Percentiles rank a stretch among this genome's conserved stretches.
phyloP scores from a whole-genome alignment of 2,329 filamentous ascomycete genomes.

The Aureobasidium namibiae region DNA sequence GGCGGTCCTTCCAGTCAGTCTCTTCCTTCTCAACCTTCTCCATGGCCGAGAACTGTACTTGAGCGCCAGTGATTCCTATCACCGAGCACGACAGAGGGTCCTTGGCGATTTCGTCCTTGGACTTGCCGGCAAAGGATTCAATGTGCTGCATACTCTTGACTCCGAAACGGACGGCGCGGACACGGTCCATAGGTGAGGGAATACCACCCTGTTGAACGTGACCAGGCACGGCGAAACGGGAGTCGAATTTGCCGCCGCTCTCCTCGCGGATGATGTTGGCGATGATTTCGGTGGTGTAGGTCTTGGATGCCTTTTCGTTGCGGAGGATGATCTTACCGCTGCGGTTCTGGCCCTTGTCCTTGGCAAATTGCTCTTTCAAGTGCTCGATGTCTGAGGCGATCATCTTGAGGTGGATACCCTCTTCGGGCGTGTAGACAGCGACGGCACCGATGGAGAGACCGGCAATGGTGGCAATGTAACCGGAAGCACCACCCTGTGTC shows the following conservation, averaged over 20 bases:
- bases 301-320: constrained; percentile 86
- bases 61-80: constrained; percentile 86
- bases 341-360: constrained; percentile 79
- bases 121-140: constrained; percentile 63
- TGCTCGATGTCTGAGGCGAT: constrained; percentile 83
- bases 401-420: constrained; percentile 91
- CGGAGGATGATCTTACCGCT: constrained; percentile 93
- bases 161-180: constrained; percentile 80
- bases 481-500: constrained; percentile 89
- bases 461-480: constrained; percentile 85
- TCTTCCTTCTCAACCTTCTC: constrained; percentile 70
- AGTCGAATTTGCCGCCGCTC: constrained; percentile 84
- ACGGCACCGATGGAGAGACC: constrained; percentile 86
- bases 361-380: constrained; percentile 73
- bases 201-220: constrained; percentile 93
- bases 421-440: constrained; percentile 93
- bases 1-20: constrained; percentile 87
- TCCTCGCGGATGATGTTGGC: constrained; percentile 94
- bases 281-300: constrained; percentile 87
- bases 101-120: constrained; percentile 58
- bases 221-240: constrained; percentile 80
- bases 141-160: constrained; percentile 93
- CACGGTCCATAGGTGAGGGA: constrained; percentile 92
- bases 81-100: constrained; percentile 70
- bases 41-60: constrained; percentile 81